Conservation (phyloP, 2,329 filamentous ascomycete species). For the Alternaria gansuensis region DNA sequence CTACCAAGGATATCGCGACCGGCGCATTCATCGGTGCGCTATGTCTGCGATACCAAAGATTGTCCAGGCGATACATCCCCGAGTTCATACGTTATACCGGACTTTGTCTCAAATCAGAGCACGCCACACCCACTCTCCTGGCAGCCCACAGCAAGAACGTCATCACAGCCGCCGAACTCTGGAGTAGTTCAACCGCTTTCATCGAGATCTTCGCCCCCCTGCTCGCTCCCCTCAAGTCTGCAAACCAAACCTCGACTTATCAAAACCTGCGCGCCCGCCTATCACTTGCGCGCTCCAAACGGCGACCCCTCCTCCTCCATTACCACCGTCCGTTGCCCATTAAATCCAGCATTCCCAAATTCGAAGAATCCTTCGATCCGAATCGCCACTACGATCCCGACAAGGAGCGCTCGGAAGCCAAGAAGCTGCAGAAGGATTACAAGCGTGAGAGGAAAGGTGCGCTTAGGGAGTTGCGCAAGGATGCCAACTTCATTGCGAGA, state of each 20-base stretch:
- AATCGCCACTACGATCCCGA: constrained; percentile 97
- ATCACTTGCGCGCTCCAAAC: constrained; percentile 68
- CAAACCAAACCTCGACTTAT: constrained; percentile 59
- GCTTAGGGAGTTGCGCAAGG: constrained; percentile 92
- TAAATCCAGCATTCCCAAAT: constrained; percentile 88
- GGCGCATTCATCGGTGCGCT: constrained; percentile 84
- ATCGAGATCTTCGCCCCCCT: constrained; percentile 78
- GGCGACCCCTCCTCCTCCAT: constrained; percentile 85
- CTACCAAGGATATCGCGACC: constrained; percentile 71
- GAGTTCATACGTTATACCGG: constrained; percentile 84
- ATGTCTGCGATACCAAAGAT: constrained; percentile 79
- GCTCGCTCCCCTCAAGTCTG: constrained; percentile 44
- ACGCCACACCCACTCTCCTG: constrained; percentile 59
- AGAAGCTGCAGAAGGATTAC: constrained; percentile 87
- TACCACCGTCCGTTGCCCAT: constrained; percentile 88
- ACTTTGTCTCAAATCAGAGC: constrained; percentile 68
- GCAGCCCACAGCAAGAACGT: constrained; percentile 72
- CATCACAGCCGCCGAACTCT: constrained; percentile 73
- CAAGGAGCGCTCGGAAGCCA: constrained; percentile 83
- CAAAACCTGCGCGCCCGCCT: constrained; percentile 70
- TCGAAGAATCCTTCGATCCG: constrained; percentile 94
- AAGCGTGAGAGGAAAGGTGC: constrained; percentile 96
- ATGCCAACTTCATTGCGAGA: constrained; percentile 89
- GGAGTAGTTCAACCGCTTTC: constrained; percentile 77
- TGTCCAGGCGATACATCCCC: constrained; percentile 87